These are phyloP conservation scores for Colletotrichum sp. DNA, from an alignment of 2,329 filamentous ascomycete genomes.

Conservation along the genomic window DNA sequence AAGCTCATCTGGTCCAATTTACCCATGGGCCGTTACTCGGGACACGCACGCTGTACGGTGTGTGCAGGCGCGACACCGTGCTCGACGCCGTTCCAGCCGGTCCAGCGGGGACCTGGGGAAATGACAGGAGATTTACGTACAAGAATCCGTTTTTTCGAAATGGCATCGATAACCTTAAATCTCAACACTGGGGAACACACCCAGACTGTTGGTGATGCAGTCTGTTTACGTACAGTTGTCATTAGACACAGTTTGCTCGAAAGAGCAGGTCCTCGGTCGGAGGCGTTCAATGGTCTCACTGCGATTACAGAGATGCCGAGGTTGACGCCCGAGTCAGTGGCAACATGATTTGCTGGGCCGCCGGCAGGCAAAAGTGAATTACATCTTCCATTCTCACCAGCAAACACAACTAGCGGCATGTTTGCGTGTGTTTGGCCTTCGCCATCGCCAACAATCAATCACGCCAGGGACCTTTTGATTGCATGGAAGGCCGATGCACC, in stretches of 20 bases:
- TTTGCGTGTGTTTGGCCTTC: not conserved
- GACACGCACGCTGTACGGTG: not conserved
- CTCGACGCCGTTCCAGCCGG: not conserved
- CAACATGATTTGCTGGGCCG: not conserved
- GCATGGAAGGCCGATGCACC: not conserved
- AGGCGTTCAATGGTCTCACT: not conserved
- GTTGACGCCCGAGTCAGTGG: constrained; percentile 2
- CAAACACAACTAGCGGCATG: not conserved
- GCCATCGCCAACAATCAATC: not conserved
- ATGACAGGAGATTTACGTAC: constrained; percentile 10
- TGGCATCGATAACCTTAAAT: constrained; percentile 12
- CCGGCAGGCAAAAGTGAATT: not conserved
- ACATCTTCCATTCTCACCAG: not conserved
- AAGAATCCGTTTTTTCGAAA: not conserved
- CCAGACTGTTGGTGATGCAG: not conserved
- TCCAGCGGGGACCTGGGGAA: not conserved
- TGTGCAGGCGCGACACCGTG: not conserved
- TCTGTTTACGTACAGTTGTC: not conserved
- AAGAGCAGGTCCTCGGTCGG: not conserved
- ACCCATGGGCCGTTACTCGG: not conserved
- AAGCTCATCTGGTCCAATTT: not conserved
- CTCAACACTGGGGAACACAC: not conserved
- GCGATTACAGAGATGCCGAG: not conserved
- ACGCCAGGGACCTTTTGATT: constrained; percentile 5
- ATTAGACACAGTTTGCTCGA: not conserved